Base-by-base conservation (phyloP, 2,329 filamentous ascomycete species). In the Colletotrichum incanum region DNA sequence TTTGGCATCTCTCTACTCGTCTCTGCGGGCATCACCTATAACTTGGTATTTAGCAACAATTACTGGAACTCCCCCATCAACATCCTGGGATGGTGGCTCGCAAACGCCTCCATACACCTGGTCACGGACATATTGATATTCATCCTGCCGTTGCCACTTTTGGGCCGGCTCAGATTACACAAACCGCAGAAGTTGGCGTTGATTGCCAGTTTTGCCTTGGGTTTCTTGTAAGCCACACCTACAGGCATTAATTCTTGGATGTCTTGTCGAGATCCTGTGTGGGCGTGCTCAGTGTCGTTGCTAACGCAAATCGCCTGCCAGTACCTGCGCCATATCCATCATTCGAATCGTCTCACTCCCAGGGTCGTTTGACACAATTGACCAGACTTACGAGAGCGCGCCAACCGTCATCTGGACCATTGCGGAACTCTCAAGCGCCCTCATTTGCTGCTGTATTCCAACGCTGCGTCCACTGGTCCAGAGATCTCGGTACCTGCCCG, bases 401-500 rank as follows among this genome's bases (percentile, higher is more conserved):
- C 60, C 70, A n/a, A 79, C 78, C 5, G 78, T 78, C 18, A 77
- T 80, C 75, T 84, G 82, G 80, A 81, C 81, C 26, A 78, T 83
- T 59, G 78, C 82, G 65, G 83, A 85, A 73, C 80, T 83, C 72
- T 81, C 81, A 58, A 78, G 80, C 60, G 82, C 81, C 66, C 78
- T 84, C 72, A 76, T 84, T 16, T 84, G 83, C 71, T 78, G 81
- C 56, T 83, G 82, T 67, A 79, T 84, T 6, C 82, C 83, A 0
- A 83, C 82, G 20, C 74, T 84, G 1, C 79, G 81, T 2, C 80
- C 80, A 18, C 64, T 81, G 7, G 12, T 41, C 3, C 43, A 45
- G 5, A 59, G 49, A 43, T 63, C 58, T 5, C 26, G 26, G 18
- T 58, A 68, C 52, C 6, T 47, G 3, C 5, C 52, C 2, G 60